Evolutionary conservation across 192 early-diverging fungal genomes (phyloP), one percentile per base, ranked within the genome.

Genomic region (Rhizophagus prolifer): DNA sequence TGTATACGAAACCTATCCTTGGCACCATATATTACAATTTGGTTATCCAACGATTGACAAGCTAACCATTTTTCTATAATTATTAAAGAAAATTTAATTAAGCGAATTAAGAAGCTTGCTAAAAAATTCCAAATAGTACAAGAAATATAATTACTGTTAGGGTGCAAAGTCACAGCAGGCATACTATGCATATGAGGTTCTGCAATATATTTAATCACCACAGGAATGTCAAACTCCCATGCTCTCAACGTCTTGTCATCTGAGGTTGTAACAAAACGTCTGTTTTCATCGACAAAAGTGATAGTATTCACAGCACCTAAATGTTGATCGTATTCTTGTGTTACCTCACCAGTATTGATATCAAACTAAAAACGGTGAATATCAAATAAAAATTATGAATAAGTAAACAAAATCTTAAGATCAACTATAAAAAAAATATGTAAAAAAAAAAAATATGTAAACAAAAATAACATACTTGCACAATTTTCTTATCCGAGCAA

Each of bases 211-310:
- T 98, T 98, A 86, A 99, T 97, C 46, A 97, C 95, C 4, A 99
- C 95, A 4, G 98, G 98, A 78, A 99, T 99, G 76, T 94, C 97
- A 81, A 89, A 97, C 85, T 99, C 98, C 98, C 98, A 99, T 64
- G 92, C 95, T 60, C 98, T 91, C 74, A 99, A 81, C 23, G 94
- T 94, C 83, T 99, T 99, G 86, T 99, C 98, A 82, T 99, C 97
- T 41, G 91, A 94, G 4, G 98, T 97, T 13, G 95, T 94, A 41
- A 99, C 91, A 76, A 99, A 99, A 34, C 96, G 87, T 59, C 96
- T 85, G 82, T 94, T 94, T 13, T 95, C 92, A 77, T 98, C 96
- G 14, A 97, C 91, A 87, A 99, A 99, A 0, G 96, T 98, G 74
- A 99, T 94, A 38, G 95, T 94, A 79, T 98, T 99, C 59, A 99